Evolutionary conservation across 2,329 filamentous ascomycete genomes (phyloP), one percentile per base, ranked within the genome.

Genomic region (Talaromyces sp.): DNA sequence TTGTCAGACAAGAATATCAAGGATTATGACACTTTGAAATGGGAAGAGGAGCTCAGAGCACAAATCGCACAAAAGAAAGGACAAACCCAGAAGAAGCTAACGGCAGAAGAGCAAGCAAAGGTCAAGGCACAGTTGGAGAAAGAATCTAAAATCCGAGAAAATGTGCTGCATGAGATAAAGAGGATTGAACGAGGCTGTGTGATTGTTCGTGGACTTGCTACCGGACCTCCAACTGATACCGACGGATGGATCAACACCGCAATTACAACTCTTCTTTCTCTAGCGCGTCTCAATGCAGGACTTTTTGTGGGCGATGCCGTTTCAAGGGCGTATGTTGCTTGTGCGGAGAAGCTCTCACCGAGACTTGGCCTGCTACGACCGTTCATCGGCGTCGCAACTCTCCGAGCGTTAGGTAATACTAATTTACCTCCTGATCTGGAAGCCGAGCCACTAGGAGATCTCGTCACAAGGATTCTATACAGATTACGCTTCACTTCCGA

Each of bases 61-160:
- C 91, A 97, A 66, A 76, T 99, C 40, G 91, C 92, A n/a, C 82
- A 89, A 69, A 99, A 97, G 78, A 96, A 93, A 73, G 93, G 93
- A 1, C 72, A 76, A 46, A 84, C 89, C 60, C 85, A 91, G 66
- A 93, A 91, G 77, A 99, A 97, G 75, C 84, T 97, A 9, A 94
- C 90, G 0, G 76, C 89, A 0, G 94, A 97, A 36, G 93, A 99
- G 67, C 87, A 88, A 64, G 84, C 87, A 31, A 97, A 96, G 73
- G 89, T 97, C 58, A 93, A 94, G 54, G 88, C 89, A 6, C 94
- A 99, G 67, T 78, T 97, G 25, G 87, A 85, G 60, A 97, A 96
- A 73, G 94, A 99, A 72, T 79, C 87, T 1, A 82, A 80, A 51
- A 94, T 97, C 58, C 85, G 94, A 40, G 78, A 83, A 57, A 82